phyloP scores from a whole-genome alignment of 2,329 filamentous ascomycete species.

The Plenodomus tracheiphilus region DNA sequence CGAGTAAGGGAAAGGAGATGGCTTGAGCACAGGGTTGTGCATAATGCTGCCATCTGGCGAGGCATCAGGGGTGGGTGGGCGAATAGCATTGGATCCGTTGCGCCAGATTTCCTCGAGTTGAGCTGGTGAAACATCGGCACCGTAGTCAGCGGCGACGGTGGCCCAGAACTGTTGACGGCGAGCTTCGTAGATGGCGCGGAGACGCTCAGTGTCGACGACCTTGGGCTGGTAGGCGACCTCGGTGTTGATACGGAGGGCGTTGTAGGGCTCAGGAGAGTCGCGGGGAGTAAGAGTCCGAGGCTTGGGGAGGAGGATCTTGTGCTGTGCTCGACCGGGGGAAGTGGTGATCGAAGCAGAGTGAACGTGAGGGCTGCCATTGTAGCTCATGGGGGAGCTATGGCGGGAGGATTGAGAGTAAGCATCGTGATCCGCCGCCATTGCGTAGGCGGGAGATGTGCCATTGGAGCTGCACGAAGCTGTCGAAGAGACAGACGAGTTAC shows the following conservation, averaged over 20 bases:
- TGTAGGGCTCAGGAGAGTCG: constrained; percentile 43
- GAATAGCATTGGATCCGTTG: constrained; percentile 33
- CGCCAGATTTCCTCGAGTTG: constrained; percentile 72
- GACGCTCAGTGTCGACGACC: constrained; percentile 66
- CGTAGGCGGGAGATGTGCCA: constrained; percentile 44
- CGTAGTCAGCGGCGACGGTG: constrained; percentile 72
- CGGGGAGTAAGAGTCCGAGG: constrained; percentile 53
- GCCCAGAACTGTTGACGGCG: constrained; percentile 76
- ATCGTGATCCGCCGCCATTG: constrained; percentile 41
- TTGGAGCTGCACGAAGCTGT: constrained; percentile 47
- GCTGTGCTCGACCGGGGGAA: constrained; percentile 59
- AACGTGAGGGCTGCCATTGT: constrained; percentile 44
- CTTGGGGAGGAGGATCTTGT: constrained; percentile 64
- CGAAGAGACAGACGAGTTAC: constrained; percentile 70
- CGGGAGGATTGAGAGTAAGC: constrained; percentile 43
- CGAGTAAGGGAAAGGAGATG: constrained; percentile 34
- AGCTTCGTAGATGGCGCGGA: constrained; percentile 70
- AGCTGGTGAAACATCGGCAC: constrained; percentile 62
- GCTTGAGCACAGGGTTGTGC: constrained; percentile 37
- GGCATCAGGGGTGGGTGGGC: constrained; percentile 44
- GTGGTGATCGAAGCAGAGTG: constrained; percentile 45
- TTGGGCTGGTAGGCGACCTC: constrained; percentile 50
- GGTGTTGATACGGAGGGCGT: constrained; percentile 50
- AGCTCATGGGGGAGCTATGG: constrained; percentile 50
- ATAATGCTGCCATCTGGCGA: constrained; percentile 45